A percentile compares a stretch with the other conserved stretches of the same genome.
phyloP scores from a whole-genome alignment of 805 yeast genomes.

The Pichia kluyveri region DNA sequence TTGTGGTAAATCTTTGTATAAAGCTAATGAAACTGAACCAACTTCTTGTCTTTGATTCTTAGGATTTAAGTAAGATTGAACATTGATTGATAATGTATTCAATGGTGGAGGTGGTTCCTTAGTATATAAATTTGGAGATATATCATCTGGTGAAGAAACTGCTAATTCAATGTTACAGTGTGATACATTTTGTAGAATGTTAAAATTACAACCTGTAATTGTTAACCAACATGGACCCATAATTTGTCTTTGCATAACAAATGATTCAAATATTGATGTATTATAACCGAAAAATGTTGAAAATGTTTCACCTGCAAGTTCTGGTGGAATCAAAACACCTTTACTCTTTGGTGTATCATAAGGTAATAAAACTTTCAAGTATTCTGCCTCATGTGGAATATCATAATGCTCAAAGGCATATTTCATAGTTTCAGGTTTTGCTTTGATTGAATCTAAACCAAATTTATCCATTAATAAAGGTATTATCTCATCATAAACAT shows the following conservation, averaged over 20 bases:
- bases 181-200: conserved; percentile 50
- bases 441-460: conserved; percentile 53
- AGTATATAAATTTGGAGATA: conserved; percentile 35
- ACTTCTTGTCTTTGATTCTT: conserved; percentile 75
- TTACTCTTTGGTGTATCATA: conserved; percentile 52
- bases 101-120: conserved; percentile 53
- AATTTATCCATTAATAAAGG: conserved; percentile 55
- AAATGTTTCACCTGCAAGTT: conserved; percentile 68
- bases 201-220: conserved; percentile 54
- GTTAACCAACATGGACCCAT: conserved; percentile 99
- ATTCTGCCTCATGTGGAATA: conserved; percentile 72
- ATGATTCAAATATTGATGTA: conserved; percentile 70
- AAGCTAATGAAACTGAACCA: conserved; percentile 70
- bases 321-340: conserved; percentile 44
- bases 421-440: conserved; percentile 64
- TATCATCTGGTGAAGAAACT: conserved; percentile 37
- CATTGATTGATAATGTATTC: conserved; percentile 63
- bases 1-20: conserved; percentile 59
- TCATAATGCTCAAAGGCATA: conserved; percentile 84
- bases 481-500: conserved; percentile 69
- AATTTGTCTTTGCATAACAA: conserved; percentile 70
- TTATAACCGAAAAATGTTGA: conserved; percentile 71
- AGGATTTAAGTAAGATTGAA: conserved; percentile 75
- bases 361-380: conserved; percentile 71
- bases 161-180: conserved; percentile 76